Evolutionary conservation across 2,329 filamentous ascomycete genomes (phyloP), one percentile per base, ranked within the genome.

Genomic region (Cercospora berteroae): DNA sequence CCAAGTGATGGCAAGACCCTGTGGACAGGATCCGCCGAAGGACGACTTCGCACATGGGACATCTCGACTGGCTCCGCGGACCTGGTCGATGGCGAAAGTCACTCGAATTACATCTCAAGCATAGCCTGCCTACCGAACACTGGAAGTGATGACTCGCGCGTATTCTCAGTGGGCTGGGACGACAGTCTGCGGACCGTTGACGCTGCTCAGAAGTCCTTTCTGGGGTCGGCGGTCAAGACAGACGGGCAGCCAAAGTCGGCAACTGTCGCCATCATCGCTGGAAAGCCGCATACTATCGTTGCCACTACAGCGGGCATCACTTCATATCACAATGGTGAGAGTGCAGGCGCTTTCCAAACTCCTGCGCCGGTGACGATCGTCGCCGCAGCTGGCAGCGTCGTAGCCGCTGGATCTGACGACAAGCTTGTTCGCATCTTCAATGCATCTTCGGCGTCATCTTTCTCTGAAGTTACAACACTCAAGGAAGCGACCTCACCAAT

Each of bases 151-250:
- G 78, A 79, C 66, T 78, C 78, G 33, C 76, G 88, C 71, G 87
- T 93, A n/a, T 94, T 92, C 81, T 94, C 90, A 75, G 91, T 94
- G 63, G 94, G 90, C 70, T 99, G 94, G 95, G 95, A 99, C 77
- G 95, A 99, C 78, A 93, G 90, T 0, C 83, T 98, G 39, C 90
- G 93, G 69, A 90, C 87, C 52, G 85, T 96, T 39, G 93, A 96
- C 71, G 85, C 90, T 67, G 85, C 88, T 0, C 87, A 89, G 62
- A 90, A 88, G 74, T 91, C 89, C 0, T 97, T 96, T 78, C 85
- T 89, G 5, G 92, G 91, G 64, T 84, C 85, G 60, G 83, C 87
- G 1, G 81, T 85, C 33, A 89, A 90, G 76, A 85, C 96, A 20
- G 84, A 87, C 2, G 90, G 89, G 18, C 95, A 98, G 76, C 95